A percentile compares a stretch with the other conserved stretches of the same genome.
Conservation (phyloP, 2,329 filamentous ascomycete genomes). For the Penicillium polonicum region DNA sequence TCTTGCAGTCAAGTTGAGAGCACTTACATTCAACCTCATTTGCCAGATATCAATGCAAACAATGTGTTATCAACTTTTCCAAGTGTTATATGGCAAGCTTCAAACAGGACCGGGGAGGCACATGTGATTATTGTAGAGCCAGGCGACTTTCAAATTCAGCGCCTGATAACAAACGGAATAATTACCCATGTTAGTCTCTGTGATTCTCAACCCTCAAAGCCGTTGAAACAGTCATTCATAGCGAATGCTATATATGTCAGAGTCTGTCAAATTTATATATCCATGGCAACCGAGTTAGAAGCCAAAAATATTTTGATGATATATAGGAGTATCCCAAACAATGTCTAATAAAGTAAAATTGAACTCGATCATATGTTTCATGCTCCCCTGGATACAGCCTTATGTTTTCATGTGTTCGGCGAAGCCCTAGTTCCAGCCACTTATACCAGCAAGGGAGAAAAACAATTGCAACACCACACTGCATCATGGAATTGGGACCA, state of each 20-base stretch:
- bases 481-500: neutral
- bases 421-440: conserved; percentile 18
- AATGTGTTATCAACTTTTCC: too few relatives aligned
- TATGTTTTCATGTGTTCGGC: conserved; percentile 15
- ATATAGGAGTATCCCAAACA: neutral
- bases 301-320: neutral
- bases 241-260: neutral
- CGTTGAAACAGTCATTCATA: too few relatives aligned
- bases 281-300: neutral
- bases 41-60: too few relatives aligned
- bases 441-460: conserved; percentile 21
- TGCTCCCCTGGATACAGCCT: conserved; percentile 10
- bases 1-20: too few relatives aligned
- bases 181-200: neutral
- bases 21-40: too few relatives aligned
- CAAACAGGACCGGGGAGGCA: neutral
- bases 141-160: neutral
- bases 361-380: neutral
- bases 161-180: neutral
- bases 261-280: neutral
- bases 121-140: neutral
- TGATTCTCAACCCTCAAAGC: neutral
- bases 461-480: neutral
- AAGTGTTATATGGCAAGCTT: neutral
- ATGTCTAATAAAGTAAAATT: neutral